Evolutionary conservation across 306 rosid genomes (phyloP), one percentile per base, ranked within the genome.

Genomic region (Prunus campanulata): DNA sequence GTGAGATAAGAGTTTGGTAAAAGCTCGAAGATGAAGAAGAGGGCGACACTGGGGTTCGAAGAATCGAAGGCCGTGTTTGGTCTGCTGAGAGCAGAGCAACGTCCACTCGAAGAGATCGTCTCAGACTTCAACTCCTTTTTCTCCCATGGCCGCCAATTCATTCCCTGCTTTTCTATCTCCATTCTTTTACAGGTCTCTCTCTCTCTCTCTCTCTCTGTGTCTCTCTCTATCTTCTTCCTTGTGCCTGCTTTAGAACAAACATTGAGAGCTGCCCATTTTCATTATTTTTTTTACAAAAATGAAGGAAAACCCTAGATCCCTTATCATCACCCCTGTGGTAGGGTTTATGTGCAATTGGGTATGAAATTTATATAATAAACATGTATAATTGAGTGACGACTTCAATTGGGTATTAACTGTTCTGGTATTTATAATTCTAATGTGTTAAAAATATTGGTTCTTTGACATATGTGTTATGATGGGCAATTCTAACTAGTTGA

Each of bases 111-210:
- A 20, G 93, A 92, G 73, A 87, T 90, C 85, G 48, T 87, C 74
- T 69, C 84, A 39, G 96, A 95, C 61, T 92, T 95, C 87, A 78
- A 69, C 75, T 73, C 97, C 74, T 63, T 74, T 15, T 51, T 92
- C 83, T 74, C 90, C 20, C 68, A 63, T 66, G 46, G 63, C 68
- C 91, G 89, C 57, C 90, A 90, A 77, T 95, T 88, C 83, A 68
- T 86, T 48, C 74, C 91, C 62, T 92, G 90, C 85, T 89, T 93
- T 63, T 90, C 92, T 51, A 75, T 95, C 75, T 76, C 89, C 54
- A 11, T 86, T 74, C 92, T 95, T 59, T 72, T 95, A 5, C 86
- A 92, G 97, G 99, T 75, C 66, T 12, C 69, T 56, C 70, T 19
- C 5, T 63, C 44, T 66, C 8, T 70, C 15, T 16, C 8, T 70